Conservation (phyloP, 1,139 yeast genomes). For the Suhomyces panamericanus region DNA sequence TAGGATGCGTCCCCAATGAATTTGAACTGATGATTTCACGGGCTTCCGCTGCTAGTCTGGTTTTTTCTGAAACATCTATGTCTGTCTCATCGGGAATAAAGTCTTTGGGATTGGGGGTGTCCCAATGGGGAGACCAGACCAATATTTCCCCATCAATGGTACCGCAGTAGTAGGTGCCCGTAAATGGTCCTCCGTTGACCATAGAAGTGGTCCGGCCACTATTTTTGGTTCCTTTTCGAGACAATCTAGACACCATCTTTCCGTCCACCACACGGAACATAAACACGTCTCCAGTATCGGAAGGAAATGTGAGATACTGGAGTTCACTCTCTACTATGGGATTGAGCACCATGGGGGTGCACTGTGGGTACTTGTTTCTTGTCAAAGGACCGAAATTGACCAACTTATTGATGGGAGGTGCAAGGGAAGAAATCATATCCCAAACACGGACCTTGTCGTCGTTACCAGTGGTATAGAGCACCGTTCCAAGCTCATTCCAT, state of each 20-base stretch:
- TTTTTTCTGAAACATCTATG: not conserved
- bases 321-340: conserved; percentile 49
- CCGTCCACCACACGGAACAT: conserved; percentile 67
- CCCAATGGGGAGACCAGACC: conserved; percentile 48
- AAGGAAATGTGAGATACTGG: conserved; percentile 65
- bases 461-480: conserved; percentile 64
- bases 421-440: conserved; percentile 54
- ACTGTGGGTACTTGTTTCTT: conserved; percentile 59
- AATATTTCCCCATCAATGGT: conserved; percentile 59
- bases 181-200: conserved; percentile 46
- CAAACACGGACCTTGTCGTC: conserved; percentile 78
- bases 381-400: conserved; percentile 79
- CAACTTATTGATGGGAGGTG: conserved; percentile 57
- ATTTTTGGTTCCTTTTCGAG: conserved; percentile 36
- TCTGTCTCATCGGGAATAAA: conserved; percentile 8
- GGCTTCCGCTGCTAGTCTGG: conserved; percentile 13
- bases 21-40: conserved; percentile 9
- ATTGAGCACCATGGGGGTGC: conserved; percentile 46
- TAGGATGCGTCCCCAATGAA: not conserved
- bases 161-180: conserved; percentile 51
- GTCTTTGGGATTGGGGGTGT: conserved; percentile 17
- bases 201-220: conserved; percentile 51
- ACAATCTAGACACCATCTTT: conserved; percentile 53
- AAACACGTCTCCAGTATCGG: conserved; percentile 78
- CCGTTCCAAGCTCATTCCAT: conserved; percentile 67